phyloP scores from a whole-genome alignment of 805 yeast species.

The Yarrowia alimentaria region DNA sequence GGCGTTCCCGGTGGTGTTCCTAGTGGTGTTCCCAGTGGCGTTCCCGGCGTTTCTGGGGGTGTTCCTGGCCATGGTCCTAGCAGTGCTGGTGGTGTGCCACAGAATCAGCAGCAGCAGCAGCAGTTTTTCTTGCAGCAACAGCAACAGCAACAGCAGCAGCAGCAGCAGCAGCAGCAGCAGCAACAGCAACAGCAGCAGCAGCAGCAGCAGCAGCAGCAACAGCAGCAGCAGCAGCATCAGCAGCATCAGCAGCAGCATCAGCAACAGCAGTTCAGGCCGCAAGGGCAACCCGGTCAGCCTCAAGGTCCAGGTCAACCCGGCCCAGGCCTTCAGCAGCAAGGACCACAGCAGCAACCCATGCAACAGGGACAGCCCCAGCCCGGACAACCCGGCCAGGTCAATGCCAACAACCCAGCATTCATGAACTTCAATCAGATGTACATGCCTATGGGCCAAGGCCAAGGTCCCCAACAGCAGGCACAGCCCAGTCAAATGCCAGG shows the following conservation, averaged over 20 bases:
- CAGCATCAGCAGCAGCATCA: constrained; percentile 29
- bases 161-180: constrained; percentile 10
- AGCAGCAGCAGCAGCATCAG: constrained; percentile 27
- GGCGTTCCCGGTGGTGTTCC: no score
- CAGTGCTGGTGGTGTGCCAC: no score
- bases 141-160: constrained; percentile 31
- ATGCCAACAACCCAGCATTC: background rate
- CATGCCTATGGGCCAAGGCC: background rate
- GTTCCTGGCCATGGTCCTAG: no score
- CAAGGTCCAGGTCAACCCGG: no score
- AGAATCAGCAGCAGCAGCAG: no score
- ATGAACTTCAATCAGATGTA: constrained; percentile 11
- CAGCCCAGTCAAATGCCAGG: background rate
- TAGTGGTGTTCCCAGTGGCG: no score
- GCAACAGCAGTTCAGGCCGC: constrained; percentile 27
- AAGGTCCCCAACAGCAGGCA: background rate
- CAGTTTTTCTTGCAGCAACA: constrained; percentile 33
- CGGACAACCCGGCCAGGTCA: background rate
- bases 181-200: constrained; percentile 31
- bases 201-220: constrained; percentile 30
- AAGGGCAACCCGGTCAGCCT: constrained; percentile 26
- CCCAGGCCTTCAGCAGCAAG: constrained; percentile 30
- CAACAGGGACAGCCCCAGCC: no score
- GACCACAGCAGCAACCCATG: constrained; percentile 5
- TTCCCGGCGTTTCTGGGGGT: no score